A percentile compares a stretch with the other conserved stretches of the same genome.
phyloP scores from a whole-genome alignment of 2,329 filamentous ascomycete genomes.

The Ceratocystis diversiconidia region DNA sequence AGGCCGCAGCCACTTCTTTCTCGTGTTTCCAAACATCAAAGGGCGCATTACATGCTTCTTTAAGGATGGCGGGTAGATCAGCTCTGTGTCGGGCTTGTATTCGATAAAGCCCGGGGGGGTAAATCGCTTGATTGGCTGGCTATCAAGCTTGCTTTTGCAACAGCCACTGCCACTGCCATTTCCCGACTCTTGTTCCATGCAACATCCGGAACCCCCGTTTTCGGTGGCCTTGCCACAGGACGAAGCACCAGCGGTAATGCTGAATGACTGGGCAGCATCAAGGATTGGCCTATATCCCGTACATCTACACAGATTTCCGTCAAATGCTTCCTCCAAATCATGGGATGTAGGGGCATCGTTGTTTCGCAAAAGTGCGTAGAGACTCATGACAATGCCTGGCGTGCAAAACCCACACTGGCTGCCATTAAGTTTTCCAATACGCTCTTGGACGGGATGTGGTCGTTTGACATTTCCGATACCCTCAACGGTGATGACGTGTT shows the following conservation, averaged over 20 bases:
- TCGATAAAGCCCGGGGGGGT: slow-evolving; percentile 85
- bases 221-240: slow-evolving; percentile 35
- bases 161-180: slow-evolving; percentile 38
- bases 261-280: slow-evolving; percentile 86
- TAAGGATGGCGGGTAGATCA: slow-evolving; percentile 82
- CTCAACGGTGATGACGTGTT: slow-evolving; percentile 95
- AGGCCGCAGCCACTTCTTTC: slow-evolving; percentile 85
- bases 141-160: slow-evolving; percentile 43
- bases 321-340: slow-evolving; percentile 89
- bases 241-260: slow-evolving; percentile 30
- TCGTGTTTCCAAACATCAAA: slow-evolving; percentile 83
- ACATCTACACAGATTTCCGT: slow-evolving; percentile 89
- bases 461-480: slow-evolving; percentile 79
- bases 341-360: slow-evolving; percentile 61
- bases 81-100: slow-evolving; percentile 82
- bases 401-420: slow-evolving; percentile 94
- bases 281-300: slow-evolving; percentile 91
- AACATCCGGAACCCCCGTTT: slow-evolving; percentile 45
- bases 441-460: slow-evolving; percentile 81
- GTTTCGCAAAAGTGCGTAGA: slow-evolving; percentile 86
- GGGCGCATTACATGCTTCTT: slow-evolving; percentile 71
- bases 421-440: slow-evolving; percentile 80
- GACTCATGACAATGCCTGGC: slow-evolving; percentile 92
- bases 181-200: slow-evolving; percentile 46
- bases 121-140: slow-evolving; percentile 50